These are phyloP conservation scores for Trichocladium uniseriatum DNA, from an alignment of 495 filamentous ascomycete species.

Conservation along the genomic window DNA sequence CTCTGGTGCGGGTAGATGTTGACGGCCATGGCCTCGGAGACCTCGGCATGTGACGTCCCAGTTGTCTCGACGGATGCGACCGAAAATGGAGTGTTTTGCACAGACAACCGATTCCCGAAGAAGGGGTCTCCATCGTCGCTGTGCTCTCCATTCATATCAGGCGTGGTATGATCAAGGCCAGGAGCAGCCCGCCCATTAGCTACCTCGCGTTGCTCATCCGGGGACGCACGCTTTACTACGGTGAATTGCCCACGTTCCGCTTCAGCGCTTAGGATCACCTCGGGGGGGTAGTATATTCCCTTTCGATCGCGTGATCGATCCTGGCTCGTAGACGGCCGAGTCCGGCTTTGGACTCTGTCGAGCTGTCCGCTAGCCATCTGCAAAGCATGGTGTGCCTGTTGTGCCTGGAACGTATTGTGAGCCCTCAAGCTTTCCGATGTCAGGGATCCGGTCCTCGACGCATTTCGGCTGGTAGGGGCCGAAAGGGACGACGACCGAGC, in stretches of 20 bases:
- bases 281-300: background rate
- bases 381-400: constrained; percentile 23
- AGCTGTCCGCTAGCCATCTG: constrained; percentile 22
- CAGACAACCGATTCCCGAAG: constrained; percentile 43
- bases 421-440: constrained; percentile 57
- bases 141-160: constrained; percentile 14
- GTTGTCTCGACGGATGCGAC: constrained; percentile 49
- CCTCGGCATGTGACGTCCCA: constrained; percentile 45
- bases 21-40: constrained; percentile 72
- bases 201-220: constrained; percentile 26
- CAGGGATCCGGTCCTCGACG: constrained; percentile 54
- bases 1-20: constrained; percentile 83
- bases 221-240: constrained; percentile 21
- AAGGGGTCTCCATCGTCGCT: constrained; percentile 46
- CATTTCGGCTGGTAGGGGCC: constrained; percentile 59
- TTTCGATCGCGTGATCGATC: background rate
- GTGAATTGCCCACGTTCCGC: constrained; percentile 1
- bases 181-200: background rate
- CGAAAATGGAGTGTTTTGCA: constrained; percentile 49
- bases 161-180: constrained; percentile 1
- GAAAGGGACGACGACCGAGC: constrained; percentile 57
- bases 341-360: constrained; percentile 19
- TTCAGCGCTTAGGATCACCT: background rate
- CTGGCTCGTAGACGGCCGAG: background rate
- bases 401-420: constrained; percentile 39